Conservation (phyloP, 352 stramenopile genomes). For the Poterioochromonas sp. region DNA sequence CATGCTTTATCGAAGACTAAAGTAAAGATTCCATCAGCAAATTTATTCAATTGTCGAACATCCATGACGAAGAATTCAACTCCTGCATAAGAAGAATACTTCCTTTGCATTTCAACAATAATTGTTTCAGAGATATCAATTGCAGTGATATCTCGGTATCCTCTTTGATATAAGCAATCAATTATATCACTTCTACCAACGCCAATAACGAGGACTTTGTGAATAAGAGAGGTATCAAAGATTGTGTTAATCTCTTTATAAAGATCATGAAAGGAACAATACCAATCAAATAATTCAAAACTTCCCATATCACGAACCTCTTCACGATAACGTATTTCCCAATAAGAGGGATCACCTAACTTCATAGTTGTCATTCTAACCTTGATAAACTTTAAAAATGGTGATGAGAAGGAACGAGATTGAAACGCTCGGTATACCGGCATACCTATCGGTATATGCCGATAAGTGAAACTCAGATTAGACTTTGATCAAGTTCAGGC, state of each 20-base stretch:
- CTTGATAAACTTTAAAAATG: too few relatives aligned
- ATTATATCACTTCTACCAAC: conserved; percentile 11
- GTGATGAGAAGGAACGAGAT: too few relatives aligned
- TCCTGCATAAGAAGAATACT: not conserved
- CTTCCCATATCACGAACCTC: not conserved
- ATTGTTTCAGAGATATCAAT: conserved; percentile 18
- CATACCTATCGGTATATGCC: too few relatives aligned
- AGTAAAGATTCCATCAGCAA: conserved; percentile 22
- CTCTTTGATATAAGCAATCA: conserved; percentile 1
- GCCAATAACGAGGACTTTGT: conserved; percentile 25
- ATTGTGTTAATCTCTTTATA: not conserved
- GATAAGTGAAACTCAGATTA: too few relatives aligned
- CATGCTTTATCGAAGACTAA: conserved; percentile 26
- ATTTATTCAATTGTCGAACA: not conserved
- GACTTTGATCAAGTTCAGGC: too few relatives aligned
- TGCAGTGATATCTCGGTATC: conserved; percentile 23
- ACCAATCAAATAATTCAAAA: conserved; percentile 28
- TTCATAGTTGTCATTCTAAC: too few relatives aligned
- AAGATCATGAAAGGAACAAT: not conserved
- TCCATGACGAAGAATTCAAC: conserved; percentile 26
- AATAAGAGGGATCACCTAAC: conserved; percentile 14
- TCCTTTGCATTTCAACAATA: conserved; percentile 23
- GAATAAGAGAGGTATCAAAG: not conserved
- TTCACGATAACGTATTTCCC: conserved; percentile 1
- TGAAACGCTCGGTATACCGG: too few relatives aligned